Evolutionary conservation across 2,329 filamentous ascomycete genomes (phyloP).

Genomic region (Cladosporium phlei): DNA sequence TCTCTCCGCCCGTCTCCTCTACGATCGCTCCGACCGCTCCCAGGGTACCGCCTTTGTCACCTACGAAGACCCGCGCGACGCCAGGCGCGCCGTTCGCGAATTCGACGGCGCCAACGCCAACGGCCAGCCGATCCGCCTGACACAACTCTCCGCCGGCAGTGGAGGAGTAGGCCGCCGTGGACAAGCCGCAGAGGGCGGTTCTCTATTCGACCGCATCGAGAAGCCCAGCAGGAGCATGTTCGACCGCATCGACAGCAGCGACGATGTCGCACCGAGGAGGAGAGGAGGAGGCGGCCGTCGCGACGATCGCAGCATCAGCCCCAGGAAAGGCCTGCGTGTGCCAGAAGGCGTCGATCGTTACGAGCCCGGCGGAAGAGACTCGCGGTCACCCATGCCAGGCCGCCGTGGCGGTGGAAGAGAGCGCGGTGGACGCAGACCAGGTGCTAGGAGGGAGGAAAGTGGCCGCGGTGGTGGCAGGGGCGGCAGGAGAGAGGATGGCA

Average conservation of each 20-base stretch:
- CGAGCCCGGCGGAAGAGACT: constrained; percentile 55
- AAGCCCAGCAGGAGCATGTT: constrained; percentile 59
- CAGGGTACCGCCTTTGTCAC: constrained; percentile 80
- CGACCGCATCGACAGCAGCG: constrained; percentile 51
- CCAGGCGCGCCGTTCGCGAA: constrained; percentile 67
- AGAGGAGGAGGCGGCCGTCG: constrained; percentile 19
- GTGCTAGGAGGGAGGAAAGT: constrained; percentile 40
- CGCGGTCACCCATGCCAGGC: constrained; percentile 46
- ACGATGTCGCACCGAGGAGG: constrained; percentile 19
- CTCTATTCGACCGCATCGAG: constrained; percentile 46
- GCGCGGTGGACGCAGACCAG: constrained; percentile 41
- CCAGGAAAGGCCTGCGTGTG: constrained; percentile 51
- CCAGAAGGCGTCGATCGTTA: constrained; percentile 74
- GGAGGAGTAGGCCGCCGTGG: too few species aligned
- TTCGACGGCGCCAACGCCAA: constrained; percentile 90
- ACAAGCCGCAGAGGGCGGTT: constrained; percentile 27
- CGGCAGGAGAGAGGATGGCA: constrained; percentile 45
- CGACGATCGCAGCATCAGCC: constrained; percentile 38
- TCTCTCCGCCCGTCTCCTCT: constrained; percentile 63
- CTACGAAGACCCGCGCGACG: constrained; percentile 67
- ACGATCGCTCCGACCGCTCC: constrained; percentile 84
- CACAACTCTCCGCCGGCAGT: constrained; percentile 56
- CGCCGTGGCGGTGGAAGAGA: constrained; percentile 43
- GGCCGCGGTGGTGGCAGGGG: constrained; percentile 41
- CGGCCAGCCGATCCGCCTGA: constrained; percentile 70